These are phyloP conservation scores for Candida jianshihensis DNA, from an alignment of 805 yeast genomes.

Conservation along the genomic window DNA sequence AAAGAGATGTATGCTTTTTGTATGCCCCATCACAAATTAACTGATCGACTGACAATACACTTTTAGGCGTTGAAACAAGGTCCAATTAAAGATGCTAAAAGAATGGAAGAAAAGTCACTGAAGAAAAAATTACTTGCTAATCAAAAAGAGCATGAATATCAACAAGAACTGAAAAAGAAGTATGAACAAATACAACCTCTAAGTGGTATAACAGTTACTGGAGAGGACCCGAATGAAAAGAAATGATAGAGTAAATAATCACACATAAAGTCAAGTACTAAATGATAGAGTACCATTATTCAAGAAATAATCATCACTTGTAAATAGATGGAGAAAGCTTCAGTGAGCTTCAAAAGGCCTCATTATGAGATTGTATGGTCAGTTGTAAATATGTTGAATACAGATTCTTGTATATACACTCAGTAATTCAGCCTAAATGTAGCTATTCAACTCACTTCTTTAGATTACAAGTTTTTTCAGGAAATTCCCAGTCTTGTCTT, in stretches of 20 bases:
- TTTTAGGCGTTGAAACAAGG: constrained; percentile 65
- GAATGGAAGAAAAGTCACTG: constrained; percentile 29
- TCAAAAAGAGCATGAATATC: constrained; percentile 59
- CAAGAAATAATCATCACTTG: too few species aligned
- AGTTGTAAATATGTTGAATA: too few species aligned
- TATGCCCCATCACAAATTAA: not conserved
- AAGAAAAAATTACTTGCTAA: constrained; percentile 33
- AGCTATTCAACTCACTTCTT: too few species aligned
- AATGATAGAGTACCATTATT: not conserved
- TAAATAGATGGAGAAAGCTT: too few species aligned
- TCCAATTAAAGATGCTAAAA: constrained; percentile 74
- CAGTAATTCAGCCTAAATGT: too few species aligned
- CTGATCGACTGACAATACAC: constrained; percentile 5
- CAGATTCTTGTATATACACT: too few species aligned
- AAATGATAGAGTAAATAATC: not conserved
- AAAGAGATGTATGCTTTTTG: constrained; percentile 45
- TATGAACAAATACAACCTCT: constrained; percentile 59
- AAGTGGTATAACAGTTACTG: constrained; percentile 41
- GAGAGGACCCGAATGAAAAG: constrained; percentile 25
- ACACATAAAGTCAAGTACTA: not conserved
- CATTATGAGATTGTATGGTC: too few species aligned
- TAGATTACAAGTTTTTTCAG: too few species aligned
- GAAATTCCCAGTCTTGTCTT: too few species aligned
- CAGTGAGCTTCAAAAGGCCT: too few species aligned
- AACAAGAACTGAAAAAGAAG: constrained; percentile 50